Evolutionary conservation across 2,329 filamentous ascomycete genomes (phyloP).

Genomic region (Aspergillus tubingensis): DNA sequence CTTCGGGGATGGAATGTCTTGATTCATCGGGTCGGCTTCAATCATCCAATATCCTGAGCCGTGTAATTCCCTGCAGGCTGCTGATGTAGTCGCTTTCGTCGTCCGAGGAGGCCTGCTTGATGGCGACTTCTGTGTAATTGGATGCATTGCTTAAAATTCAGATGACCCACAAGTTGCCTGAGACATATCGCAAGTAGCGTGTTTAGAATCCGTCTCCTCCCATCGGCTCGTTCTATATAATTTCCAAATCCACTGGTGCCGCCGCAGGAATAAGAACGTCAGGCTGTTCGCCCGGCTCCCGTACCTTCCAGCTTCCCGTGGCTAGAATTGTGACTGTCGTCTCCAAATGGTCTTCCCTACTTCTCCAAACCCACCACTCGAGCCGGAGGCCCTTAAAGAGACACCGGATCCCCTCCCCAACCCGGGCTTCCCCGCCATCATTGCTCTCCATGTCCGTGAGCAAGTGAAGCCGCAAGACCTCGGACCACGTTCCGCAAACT

Average conservation of each 20-base stretch:
- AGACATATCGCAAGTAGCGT: background rate
- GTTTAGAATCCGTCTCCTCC: background rate
- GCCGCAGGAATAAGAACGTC: background rate
- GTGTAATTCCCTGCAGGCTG: no score
- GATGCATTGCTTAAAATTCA: background rate
- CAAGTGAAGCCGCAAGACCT: background rate
- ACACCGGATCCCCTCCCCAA: background rate
- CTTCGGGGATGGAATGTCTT: no score
- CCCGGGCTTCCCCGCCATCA: background rate
- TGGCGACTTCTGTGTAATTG: background rate
- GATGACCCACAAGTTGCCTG: background rate
- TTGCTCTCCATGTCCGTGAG: background rate
- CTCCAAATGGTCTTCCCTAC: background rate
- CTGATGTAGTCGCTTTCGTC: no score
- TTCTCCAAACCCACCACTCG: slow-evolving; percentile 1
- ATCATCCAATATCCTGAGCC: no score
- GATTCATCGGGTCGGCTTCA: no score
- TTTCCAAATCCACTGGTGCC: background rate
- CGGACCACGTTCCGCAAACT: slow-evolving; percentile 1
- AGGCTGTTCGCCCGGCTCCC: background rate
- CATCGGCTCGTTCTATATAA: background rate
- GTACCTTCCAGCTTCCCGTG: background rate
- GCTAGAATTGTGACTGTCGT: slow-evolving; percentile 1
- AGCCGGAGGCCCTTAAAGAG: background rate
- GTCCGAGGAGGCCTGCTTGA: no score